A percentile compares a stretch with the other conserved stretches of the same genome.
phyloP scores from a whole-genome alignment of 345 rosid species.

The Syzygium grande region DNA sequence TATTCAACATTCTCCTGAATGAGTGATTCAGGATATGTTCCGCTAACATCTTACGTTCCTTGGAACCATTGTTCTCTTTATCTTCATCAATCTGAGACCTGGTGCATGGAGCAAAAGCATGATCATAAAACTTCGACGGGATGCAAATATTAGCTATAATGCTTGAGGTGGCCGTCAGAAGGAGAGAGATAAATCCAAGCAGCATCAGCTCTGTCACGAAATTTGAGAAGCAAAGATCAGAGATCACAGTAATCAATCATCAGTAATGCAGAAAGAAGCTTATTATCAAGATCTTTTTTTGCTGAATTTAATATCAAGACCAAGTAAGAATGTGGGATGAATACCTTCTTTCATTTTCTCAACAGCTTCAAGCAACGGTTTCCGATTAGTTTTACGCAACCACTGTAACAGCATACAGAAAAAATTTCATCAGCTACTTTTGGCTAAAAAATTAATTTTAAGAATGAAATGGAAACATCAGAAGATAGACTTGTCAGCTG shows the following conservation, averaged over 20 bases:
- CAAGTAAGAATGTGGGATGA: neutral
- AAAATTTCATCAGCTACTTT: neutral
- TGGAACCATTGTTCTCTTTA: conserved; percentile 31
- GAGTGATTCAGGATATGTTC: conserved; percentile 20
- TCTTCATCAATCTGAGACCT: conserved; percentile 47
- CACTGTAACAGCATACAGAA: conserved; percentile 39
- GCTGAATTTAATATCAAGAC: neutral
- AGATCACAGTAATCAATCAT: neutral
- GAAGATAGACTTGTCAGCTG: neutral
- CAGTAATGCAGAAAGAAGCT: neutral
- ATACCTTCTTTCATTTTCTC: conserved; percentile 98
- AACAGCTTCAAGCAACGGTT: conserved; percentile 73
- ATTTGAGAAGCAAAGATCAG: conserved; percentile 1
- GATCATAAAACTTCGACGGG: conserved; percentile 71
- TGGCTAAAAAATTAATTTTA: neutral
- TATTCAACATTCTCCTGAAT: conserved; percentile 50
- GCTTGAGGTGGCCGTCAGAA: conserved; percentile 79
- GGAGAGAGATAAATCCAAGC: conserved; percentile 95
- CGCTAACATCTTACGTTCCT: conserved; percentile 40
- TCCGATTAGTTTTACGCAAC: conserved; percentile 70
- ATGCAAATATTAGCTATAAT: conserved; percentile 78
- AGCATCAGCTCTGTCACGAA: conserved; percentile 78
- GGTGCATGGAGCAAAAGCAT: conserved; percentile 73
- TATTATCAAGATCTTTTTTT: neutral
- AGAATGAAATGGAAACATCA: neutral